Evolutionary conservation across 768 basidiomycete species (phyloP).

Genomic region (Podaxis sp.): DNA sequence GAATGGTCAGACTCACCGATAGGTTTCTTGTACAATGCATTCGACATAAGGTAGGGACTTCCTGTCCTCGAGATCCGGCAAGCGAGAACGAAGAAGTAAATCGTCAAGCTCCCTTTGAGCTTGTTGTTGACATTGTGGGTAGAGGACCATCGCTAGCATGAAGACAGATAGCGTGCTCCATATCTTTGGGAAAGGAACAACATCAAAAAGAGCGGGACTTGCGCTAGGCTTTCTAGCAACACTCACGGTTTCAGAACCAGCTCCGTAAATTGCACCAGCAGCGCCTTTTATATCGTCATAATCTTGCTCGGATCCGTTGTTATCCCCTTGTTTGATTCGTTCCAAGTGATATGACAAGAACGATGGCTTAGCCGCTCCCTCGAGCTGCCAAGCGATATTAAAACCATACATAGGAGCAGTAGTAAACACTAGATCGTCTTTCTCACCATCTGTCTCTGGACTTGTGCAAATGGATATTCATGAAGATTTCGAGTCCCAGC

Average conservation of each 20-base stretch:
- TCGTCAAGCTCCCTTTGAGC: slow-evolving; percentile 67
- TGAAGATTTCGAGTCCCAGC: slow-evolving; percentile 12
- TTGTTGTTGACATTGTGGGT: slow-evolving; percentile 54
- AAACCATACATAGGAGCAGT: neutral
- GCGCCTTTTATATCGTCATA: slow-evolving; percentile 53
- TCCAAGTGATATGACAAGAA: neutral
- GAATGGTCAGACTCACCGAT: slow-evolving; percentile 50
- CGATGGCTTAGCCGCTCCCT: neutral
- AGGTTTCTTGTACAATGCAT: slow-evolving; percentile 51
- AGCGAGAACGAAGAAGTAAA: slow-evolving; percentile 50
- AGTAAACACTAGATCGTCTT: no score
- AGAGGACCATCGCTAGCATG: slow-evolving; percentile 61
- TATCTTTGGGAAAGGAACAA: slow-evolving; percentile 33
- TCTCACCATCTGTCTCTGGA: slow-evolving; percentile 16
- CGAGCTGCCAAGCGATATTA: neutral
- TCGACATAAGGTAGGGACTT: slow-evolving; percentile 55
- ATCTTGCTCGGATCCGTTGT: neutral
- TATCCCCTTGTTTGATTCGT: neutral
- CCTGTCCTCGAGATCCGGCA: slow-evolving; percentile 61
- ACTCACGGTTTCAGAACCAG: slow-evolving; percentile 61
- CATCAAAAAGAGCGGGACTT: neutral
- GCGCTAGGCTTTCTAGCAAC: neutral
- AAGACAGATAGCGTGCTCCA: slow-evolving; percentile 56
- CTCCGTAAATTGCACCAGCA: slow-evolving; percentile 75
- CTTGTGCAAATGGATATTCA: slow-evolving; percentile 19